phyloP scores from a whole-genome alignment of 2,329 filamentous ascomycete species.

The Penicillium occitanis region DNA sequence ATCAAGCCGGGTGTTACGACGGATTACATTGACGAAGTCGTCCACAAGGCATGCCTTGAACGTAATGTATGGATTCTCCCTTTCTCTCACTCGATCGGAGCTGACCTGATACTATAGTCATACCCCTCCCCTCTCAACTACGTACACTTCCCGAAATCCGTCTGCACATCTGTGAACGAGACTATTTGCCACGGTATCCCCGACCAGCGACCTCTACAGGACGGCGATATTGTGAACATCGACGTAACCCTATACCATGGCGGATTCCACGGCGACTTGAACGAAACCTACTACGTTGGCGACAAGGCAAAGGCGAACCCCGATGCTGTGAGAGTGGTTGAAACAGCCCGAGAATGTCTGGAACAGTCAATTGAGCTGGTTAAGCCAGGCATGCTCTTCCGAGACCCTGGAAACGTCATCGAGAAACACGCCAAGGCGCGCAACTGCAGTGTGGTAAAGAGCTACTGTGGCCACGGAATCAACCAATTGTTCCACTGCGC shows the following conservation, averaged over 20 bases:
- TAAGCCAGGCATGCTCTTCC: slow-evolving; percentile 88
- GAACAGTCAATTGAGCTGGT: slow-evolving; percentile 88
- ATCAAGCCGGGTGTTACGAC: slow-evolving; percentile 90
- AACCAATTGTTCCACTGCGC: slow-evolving; percentile 91
- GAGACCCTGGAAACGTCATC: slow-evolving; percentile 90
- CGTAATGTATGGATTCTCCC: slow-evolving; percentile 67
- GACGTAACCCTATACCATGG: slow-evolving; percentile 93
- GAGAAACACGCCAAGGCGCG: slow-evolving; percentile 88
- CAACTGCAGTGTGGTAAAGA: slow-evolving; percentile 87
- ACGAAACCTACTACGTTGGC: slow-evolving; percentile 98
- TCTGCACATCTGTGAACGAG: slow-evolving; percentile 95
- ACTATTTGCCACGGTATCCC: slow-evolving; percentile 99
- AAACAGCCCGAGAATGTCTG: slow-evolving; percentile 83
- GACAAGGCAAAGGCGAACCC: slow-evolving; percentile 80
- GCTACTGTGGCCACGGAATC: slow-evolving; percentile 95
- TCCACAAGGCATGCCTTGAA: slow-evolving; percentile 92
- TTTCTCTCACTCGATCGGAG: slow-evolving; percentile 20
- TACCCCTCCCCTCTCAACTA: slow-evolving; percentile 96
- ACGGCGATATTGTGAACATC: slow-evolving; percentile 96
- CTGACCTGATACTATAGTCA: slow-evolving; percentile 55
- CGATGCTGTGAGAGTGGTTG: slow-evolving; percentile 85
- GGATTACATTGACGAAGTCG: slow-evolving; percentile 90
- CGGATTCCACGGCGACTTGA: slow-evolving; percentile 93
- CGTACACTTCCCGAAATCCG: slow-evolving; percentile 93
- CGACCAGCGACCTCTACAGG: slow-evolving; percentile 78